Evolutionary conservation across 2,329 filamentous ascomycete genomes (phyloP).

Genomic region (Botrytis fabae): DNA sequence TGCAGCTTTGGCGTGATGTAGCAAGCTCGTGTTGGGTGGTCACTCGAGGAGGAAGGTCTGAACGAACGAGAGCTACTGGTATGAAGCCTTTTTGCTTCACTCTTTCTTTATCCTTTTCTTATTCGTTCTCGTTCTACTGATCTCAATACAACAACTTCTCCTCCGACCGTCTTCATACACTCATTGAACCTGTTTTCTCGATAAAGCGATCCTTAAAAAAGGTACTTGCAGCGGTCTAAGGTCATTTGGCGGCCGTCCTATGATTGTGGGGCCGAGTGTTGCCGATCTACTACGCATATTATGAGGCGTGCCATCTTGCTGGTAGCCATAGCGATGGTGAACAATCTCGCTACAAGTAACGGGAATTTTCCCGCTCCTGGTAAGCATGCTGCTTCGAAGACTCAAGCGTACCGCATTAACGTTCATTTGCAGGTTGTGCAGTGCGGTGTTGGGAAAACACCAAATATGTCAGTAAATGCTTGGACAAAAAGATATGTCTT

Average conservation of each 20-base stretch:
- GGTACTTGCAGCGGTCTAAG: neutral
- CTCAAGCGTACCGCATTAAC: slow-evolving; percentile 9
- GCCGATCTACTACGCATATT: neutral
- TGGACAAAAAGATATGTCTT: slow-evolving; percentile 36
- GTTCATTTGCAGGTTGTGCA: slow-evolving; percentile 35
- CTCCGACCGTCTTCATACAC: neutral
- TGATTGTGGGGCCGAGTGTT: neutral
- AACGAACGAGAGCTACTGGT: neutral
- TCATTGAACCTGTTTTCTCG: neutral
- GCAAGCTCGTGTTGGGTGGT: neutral
- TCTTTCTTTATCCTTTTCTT: neutral
- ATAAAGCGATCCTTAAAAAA: neutral
- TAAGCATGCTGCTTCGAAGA: slow-evolving; percentile 13
- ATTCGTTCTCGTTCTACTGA: neutral
- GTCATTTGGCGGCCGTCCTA: neutral
- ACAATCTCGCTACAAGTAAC: slow-evolving; percentile 24
- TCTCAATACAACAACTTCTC: neutral
- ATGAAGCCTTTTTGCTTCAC: neutral
- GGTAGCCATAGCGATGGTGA: slow-evolving; percentile 24
- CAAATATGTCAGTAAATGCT: slow-evolving; percentile 41
- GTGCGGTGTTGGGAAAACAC: slow-evolving; percentile 43
- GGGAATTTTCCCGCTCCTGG: slow-evolving; percentile 28
- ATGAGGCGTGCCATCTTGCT: slow-evolving; percentile 26
- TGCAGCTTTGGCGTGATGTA: slow-evolving; percentile 7
- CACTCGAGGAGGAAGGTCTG: neutral